Percentiles rank a stretch among this genome's conserved stretches.
Conservation (phyloP, 805 yeast genomes). For the Spathaspora boniae region DNA sequence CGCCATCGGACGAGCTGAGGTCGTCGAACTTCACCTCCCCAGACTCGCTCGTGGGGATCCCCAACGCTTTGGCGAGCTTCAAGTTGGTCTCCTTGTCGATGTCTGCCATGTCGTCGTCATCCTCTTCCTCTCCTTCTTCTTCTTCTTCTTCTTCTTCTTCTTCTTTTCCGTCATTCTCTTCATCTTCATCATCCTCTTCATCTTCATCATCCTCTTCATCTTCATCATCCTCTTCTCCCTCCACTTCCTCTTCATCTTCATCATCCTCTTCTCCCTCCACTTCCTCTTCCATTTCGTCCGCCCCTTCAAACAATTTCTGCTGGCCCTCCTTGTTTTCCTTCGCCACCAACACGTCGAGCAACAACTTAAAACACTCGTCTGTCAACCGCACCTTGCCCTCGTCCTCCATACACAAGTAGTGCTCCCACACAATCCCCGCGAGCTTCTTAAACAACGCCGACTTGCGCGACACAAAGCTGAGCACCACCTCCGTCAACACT, state of each 20-base stretch:
- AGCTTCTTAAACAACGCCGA: constrained; percentile 35
- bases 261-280: constrained; percentile 20
- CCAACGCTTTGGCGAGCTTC: constrained; percentile 68
- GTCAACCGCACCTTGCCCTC: constrained; percentile 24
- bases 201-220: no score
- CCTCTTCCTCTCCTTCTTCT: constrained; percentile 13
- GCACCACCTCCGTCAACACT: constrained; percentile 41
- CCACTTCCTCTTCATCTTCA: constrained; percentile 31
- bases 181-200: no score
- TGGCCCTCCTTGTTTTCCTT: constrained; percentile 84
- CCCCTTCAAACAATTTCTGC: constrained; percentile 66
- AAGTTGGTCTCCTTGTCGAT: constrained; percentile 48
- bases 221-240: constrained; percentile 21
- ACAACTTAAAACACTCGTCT: constrained; percentile 31
- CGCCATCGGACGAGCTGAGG: constrained; percentile 43
- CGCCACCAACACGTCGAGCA: constrained; percentile 40
- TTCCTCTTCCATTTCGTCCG: constrained; percentile 26
- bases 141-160: constrained; percentile 12
- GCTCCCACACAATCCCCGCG: constrained; percentile 39
- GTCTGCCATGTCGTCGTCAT: constrained; percentile 12
- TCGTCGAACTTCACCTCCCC: constrained; percentile 46
- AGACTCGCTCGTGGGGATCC: constrained; percentile 47
- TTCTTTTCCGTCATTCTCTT: constrained; percentile 16
- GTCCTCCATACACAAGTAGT: constrained; percentile 30
- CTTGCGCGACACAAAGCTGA: constrained; percentile 42